Conservation (phyloP, 2,329 filamentous ascomycete genomes). For the Sclerotinia glacialis region DNA sequence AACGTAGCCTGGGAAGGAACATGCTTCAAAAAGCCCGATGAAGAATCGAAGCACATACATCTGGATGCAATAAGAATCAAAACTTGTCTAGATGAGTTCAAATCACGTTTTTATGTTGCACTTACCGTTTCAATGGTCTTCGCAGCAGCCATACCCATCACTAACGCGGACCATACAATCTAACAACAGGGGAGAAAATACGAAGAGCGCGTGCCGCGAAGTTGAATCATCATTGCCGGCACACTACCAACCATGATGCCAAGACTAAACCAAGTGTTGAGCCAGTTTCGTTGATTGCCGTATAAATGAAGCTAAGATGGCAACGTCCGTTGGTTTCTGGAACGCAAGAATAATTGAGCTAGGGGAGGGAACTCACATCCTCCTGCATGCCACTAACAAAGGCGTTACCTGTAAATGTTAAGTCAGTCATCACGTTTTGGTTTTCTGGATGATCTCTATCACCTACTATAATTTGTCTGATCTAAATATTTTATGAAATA, state of each 20-base stretch:
- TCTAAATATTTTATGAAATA: slow-evolving; percentile 48
- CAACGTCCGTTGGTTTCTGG: not conserved
- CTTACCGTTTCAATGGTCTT: slow-evolving; percentile 13
- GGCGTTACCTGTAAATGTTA: slow-evolving; percentile 20
- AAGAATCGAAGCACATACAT: slow-evolving; percentile 37
- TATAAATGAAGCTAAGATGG: slow-evolving; percentile 43
- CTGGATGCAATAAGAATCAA: slow-evolving; percentile 22
- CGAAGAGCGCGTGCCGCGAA: slow-evolving; percentile 30
- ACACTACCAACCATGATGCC: slow-evolving; percentile 25
- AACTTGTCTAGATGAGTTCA: too few relatives aligned
- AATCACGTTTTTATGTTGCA: too few relatives aligned
- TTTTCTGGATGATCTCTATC: too few relatives aligned
- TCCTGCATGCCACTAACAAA: slow-evolving; percentile 40
- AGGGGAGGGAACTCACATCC: slow-evolving; percentile 32
- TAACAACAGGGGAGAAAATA: slow-evolving; percentile 21
- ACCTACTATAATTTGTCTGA: slow-evolving; percentile 35
- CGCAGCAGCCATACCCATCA: slow-evolving; percentile 18
- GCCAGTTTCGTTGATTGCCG: slow-evolving; percentile 53
- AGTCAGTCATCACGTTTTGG: too few relatives aligned
- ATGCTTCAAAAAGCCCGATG: slow-evolving; percentile 28
- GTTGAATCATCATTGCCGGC: slow-evolving; percentile 23
- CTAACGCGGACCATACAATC: slow-evolving; percentile 1
- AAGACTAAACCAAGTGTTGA: slow-evolving; percentile 51
- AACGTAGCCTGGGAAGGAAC: slow-evolving; percentile 48
- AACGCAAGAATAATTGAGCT: too few relatives aligned